Evolutionary conservation across 495 filamentous ascomycete species (phyloP).

Genomic region (Daldinia loculata): DNA sequence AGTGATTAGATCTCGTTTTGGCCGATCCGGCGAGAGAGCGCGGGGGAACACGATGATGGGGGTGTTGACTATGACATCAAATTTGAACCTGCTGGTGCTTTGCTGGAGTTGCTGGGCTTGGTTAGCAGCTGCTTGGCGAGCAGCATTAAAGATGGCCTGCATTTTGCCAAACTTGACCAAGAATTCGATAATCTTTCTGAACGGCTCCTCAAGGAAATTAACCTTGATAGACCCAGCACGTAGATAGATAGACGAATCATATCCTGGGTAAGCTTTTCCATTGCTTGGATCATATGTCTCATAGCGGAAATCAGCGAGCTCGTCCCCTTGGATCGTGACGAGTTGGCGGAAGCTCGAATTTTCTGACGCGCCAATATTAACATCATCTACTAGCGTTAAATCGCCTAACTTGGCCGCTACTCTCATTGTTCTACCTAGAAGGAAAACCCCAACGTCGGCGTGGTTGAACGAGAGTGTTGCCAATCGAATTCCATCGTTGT

Average conservation of each 20-base stretch:
- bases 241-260: constrained; percentile 88
- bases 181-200: constrained; percentile 98
- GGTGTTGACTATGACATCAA: constrained; percentile 91
- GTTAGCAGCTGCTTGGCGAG: constrained; percentile 91
- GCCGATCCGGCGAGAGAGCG: constrained; percentile 65
- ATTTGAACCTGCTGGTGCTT: constrained; percentile 86
- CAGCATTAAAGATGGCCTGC: constrained; percentile 98
- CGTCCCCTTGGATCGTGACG: constrained; percentile 91
- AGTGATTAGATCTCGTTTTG: constrained; percentile 79
- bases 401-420: constrained; percentile 87
- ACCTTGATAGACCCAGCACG: constrained; percentile 93
- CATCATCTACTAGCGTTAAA: constrained; percentile 87
- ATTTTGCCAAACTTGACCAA: constrained; percentile 98
- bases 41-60: constrained; percentile 95
- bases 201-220: constrained; percentile 95
- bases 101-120: constrained; percentile 94
- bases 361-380: constrained; percentile 87
- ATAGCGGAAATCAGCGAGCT: constrained; percentile 97
- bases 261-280: constrained; percentile 80
- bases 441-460: constrained; percentile 87
- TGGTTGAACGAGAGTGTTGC: constrained; percentile 92
- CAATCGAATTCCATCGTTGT: constrained; percentile 95
- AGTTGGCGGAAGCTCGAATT: constrained; percentile 85
- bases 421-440: constrained; percentile 83
- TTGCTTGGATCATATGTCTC: constrained; percentile 88